phyloP scores from a whole-genome alignment of 495 filamentous ascomycete genomes.

The Amphirosellinia nigrospora region DNA sequence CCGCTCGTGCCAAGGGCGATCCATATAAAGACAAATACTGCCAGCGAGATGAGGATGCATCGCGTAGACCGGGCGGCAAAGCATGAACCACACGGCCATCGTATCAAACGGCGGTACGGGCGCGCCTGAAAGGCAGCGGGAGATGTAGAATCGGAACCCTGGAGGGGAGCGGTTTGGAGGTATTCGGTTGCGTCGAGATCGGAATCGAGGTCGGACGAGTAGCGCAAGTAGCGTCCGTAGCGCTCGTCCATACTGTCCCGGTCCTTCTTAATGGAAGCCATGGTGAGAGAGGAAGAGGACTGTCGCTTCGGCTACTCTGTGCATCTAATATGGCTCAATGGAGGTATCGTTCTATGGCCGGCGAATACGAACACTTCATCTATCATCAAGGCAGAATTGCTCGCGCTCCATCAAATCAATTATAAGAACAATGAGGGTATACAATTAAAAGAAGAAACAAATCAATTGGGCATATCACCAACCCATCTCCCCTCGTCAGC shows the following conservation, averaged over 20 bases:
- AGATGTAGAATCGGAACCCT: slow-evolving; percentile 23
- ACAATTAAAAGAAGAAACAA: slow-evolving; percentile 2
- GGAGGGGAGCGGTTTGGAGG: slow-evolving; percentile 41
- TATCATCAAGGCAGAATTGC: neutral
- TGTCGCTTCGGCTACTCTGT: neutral
- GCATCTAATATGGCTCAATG: neutral
- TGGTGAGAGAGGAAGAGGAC: slow-evolving; percentile 11
- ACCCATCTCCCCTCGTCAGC: neutral
- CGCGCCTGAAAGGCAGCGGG: slow-evolving; percentile 27
- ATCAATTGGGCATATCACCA: neutral
- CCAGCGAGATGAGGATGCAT: slow-evolving; percentile 38
- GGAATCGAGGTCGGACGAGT: slow-evolving; percentile 43
- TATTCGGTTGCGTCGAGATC: slow-evolving; percentile 52
- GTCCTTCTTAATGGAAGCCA: slow-evolving; percentile 31
- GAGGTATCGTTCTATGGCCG: neutral
- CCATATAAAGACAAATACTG: slow-evolving; percentile 38
- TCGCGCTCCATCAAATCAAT: neutral
- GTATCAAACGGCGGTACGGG: slow-evolving; percentile 24
- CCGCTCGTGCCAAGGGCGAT: slow-evolving; percentile 45
- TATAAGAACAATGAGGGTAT: neutral
- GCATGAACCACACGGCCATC: slow-evolving; percentile 32
- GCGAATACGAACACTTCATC: neutral
- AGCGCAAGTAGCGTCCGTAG: slow-evolving; percentile 34
- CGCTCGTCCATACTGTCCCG: slow-evolving; percentile 28
- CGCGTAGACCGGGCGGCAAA: slow-evolving; percentile 37